Base-by-base conservation (phyloP, 2,329 filamentous ascomycete species). In the Fusarium guadeloupense region DNA sequence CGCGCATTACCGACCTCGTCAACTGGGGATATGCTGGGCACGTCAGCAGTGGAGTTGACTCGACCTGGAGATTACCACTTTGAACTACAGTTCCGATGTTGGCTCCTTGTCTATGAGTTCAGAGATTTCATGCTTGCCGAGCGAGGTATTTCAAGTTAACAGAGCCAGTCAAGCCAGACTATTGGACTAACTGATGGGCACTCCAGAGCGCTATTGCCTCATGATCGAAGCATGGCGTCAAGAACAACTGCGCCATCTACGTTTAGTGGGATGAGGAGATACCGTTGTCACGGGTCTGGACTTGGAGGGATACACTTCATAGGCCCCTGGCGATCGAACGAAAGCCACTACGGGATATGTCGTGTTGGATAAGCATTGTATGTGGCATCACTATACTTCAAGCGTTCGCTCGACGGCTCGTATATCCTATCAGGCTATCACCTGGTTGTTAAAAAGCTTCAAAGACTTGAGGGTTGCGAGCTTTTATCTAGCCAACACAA, bases 11-110 rank as follows among this genome's bases (percentile, higher is more conserved):
- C 42, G 19, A 31, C 31, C 28, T 39, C 26, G 23, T 37, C 47
- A 52, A 38, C 35, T 46, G 39, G 38, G 43, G 37, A 60, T 57
- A 54, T 64, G 62, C 48, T 59, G 37, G 54, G 39, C 66, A 61
- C 59, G 63, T 66, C 63, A 66, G 59, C 51, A 47, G 63, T 64
- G 59, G 63, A 66, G 62, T 48, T 52, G 41, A 46, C 46, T 28
- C 57, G 38, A 51, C 58, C 42, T 54, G 19, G 25, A 41, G 6
- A 37, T 46, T 46, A 17, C 55, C 46, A 38, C 26, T 46, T 59
- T 59, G 39, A 57, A 53, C 50, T 16, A 19, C 4, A 40, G 30
- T 43, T 59, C 46, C 38, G 40, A 20, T 39, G 43, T 35, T 50
- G 39, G 42, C 61, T 60, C n/a, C n/a, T n/a, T n/a, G n/a, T n/a